Conservation (phyloP, 2,329 filamentous ascomycete genomes). For the Talaromyces amestolkiae region DNA sequence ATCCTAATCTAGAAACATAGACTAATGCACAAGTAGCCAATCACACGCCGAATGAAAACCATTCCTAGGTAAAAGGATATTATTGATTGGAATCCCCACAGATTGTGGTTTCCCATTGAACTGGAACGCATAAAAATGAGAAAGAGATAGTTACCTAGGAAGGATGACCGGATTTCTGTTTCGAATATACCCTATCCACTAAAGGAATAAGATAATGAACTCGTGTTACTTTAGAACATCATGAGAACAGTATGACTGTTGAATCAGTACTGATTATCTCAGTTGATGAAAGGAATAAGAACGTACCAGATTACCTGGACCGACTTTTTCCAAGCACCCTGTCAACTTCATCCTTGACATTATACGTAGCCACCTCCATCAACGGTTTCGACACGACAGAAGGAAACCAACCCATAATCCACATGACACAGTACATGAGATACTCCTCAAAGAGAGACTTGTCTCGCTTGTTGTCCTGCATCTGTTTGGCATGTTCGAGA, state of each 20-base stretch:
- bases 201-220: background rate
- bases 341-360: conserved; percentile 27
- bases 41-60: background rate
- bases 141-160: background rate
- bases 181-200: background rate
- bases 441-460: conserved; percentile 37
- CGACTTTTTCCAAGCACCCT: conserved; percentile 7
- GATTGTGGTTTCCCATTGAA: background rate
- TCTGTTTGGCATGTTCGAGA: conserved; percentile 31
- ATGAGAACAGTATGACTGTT: background rate
- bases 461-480: conserved; percentile 36
- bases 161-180: background rate
- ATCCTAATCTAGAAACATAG: background rate
- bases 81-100: background rate
- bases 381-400: conserved; percentile 23
- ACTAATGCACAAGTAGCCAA: background rate
- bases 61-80: background rate
- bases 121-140: background rate
- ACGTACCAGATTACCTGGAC: background rate
- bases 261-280: background rate
- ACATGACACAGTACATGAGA: conserved; percentile 39
- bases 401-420: conserved; percentile 35
- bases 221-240: background rate
- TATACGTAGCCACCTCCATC: conserved; percentile 27
- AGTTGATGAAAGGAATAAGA: background rate